Evolutionary conservation across 225 moss, liverwort and hornwort species (phyloP).

Genomic region (Neckera pumila): DNA sequence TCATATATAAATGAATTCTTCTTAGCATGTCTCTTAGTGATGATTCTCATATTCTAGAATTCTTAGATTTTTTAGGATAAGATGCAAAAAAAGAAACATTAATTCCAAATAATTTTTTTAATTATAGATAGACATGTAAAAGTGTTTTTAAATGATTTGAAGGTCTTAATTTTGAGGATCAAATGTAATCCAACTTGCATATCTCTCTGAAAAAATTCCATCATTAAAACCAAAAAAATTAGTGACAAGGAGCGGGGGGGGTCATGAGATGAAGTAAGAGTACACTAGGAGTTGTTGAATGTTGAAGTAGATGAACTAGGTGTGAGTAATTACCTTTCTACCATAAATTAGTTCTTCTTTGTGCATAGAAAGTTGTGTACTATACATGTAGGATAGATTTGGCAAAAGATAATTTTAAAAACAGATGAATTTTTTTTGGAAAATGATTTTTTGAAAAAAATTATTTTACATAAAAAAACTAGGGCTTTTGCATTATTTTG

Average conservation of each 20-base stretch:
- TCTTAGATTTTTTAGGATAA: no score
- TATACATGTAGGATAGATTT: accelerated
- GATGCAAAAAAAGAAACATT: background rate
- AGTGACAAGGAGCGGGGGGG: accelerated
- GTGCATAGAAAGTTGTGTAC: background rate
- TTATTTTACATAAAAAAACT: no score
- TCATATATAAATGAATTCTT: background rate
- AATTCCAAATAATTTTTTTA: background rate
- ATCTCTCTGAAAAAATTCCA: no score
- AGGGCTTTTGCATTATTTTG: accelerated
- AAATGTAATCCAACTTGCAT: background rate
- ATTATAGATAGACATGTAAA: no score
- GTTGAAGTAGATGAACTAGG: background rate
- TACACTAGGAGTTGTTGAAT: background rate
- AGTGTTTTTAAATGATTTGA: background rate
- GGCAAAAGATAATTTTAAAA: background rate
- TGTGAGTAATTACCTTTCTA: background rate
- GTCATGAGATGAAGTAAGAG: background rate
- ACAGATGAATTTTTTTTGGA: background rate
- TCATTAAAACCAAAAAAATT: background rate
- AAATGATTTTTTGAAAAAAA: background rate
- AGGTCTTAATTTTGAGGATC: background rate
- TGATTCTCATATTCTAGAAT: background rate
- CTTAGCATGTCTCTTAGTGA: background rate
- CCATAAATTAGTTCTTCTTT: background rate